A percentile compares a stretch with the other conserved stretches of the same genome.
phyloP scores from a whole-genome alignment of 352 stramenopile genomes.

The Phytopythium boreale region DNA sequence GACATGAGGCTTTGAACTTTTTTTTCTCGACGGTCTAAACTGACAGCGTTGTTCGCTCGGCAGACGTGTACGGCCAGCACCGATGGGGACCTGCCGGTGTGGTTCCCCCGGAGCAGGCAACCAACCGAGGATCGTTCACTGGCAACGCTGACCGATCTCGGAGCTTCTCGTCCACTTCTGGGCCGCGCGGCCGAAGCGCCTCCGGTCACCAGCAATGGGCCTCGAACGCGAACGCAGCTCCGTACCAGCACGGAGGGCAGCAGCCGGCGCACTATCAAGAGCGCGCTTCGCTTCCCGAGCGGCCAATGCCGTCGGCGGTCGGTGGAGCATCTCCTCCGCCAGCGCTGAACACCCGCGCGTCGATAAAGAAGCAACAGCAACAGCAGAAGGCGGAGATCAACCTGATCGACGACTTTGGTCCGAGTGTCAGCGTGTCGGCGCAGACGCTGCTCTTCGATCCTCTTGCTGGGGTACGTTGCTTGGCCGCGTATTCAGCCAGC shows the following conservation, averaged over 20 bases:
- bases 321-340: slow-evolving; percentile 9
- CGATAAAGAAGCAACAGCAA: slow-evolving; percentile 10
- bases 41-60: not conserved
- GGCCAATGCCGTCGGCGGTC: slow-evolving; percentile 9
- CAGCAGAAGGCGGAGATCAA: slow-evolving; percentile 66
- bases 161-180: slow-evolving; percentile 1
- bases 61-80: slow-evolving; percentile 61
- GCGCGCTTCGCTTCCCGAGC: slow-evolving; percentile 23
- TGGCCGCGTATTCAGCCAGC: too few relatives aligned
- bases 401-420: slow-evolving; percentile 68
- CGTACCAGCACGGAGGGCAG: slow-evolving; percentile 5
- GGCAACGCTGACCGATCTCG: slow-evolving; percentile 1
- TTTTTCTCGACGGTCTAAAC: not conserved
- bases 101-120: slow-evolving; percentile 8
- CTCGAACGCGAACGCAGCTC: not conserved
- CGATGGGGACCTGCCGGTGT: slow-evolving; percentile 43
- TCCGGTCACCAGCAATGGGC: slow-evolving; percentile 8
- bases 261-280: slow-evolving; percentile 18
- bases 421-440: slow-evolving; percentile 55
- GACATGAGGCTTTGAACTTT: slow-evolving; percentile 3
- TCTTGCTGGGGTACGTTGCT: slow-evolving; percentile 45
- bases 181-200: not conserved
- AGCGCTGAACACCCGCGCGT: slow-evolving; percentile 10
- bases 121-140: slow-evolving; percentile 18
- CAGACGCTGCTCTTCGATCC: slow-evolving; percentile 77